Base-by-base conservation (phyloP, 805 yeast species). In the Candida pini region DNA sequence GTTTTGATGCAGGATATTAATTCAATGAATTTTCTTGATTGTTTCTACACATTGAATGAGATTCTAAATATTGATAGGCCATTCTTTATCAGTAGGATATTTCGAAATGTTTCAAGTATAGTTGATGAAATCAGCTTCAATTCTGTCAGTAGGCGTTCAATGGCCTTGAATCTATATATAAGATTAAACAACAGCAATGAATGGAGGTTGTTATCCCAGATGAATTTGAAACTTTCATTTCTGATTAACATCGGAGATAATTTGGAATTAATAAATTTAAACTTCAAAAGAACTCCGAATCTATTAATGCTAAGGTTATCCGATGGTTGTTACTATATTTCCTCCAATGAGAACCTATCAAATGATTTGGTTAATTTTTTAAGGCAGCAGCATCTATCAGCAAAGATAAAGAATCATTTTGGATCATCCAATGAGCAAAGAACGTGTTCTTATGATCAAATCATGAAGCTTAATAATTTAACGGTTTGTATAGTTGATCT, bases 381-480 rank as follows among this genome's bases (percentile, higher is more conserved):
- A 9, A 33, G 36, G 25, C 16, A 33, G 6, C 30, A 30, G 13
- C 31, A 43, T 28, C 12, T 13, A 25, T 5, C 9, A 5, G 14
- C 25, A 25, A 31, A 14, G 18, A 10, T 13, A 9, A 22, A 13
- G 3, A 16, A 18, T 8, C 18, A 39, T 24, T 26, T 26, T 13
- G 28, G 34, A 13, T 13, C n/a, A 22, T 12, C 25, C 24, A 40
- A 46, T 23, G 45, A 38, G 9, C 52, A 50, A 31, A 30, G 8
- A 2, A 53, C 65, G 1, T 54, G 67, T 34, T 48, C 63, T 0
- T 67, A 58, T 41, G 71, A 66, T 36, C 63, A 60, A 18, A 53
- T 64, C 9, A 63, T 67, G 69, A 66, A 64, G 33, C 34, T 67
- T 38, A 63, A 63, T 32, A 64, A 64, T 20, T 43, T 62, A 10